phyloP scores from a whole-genome alignment of 345 rosid species.

The Xanthoceras sorbifolium region DNA sequence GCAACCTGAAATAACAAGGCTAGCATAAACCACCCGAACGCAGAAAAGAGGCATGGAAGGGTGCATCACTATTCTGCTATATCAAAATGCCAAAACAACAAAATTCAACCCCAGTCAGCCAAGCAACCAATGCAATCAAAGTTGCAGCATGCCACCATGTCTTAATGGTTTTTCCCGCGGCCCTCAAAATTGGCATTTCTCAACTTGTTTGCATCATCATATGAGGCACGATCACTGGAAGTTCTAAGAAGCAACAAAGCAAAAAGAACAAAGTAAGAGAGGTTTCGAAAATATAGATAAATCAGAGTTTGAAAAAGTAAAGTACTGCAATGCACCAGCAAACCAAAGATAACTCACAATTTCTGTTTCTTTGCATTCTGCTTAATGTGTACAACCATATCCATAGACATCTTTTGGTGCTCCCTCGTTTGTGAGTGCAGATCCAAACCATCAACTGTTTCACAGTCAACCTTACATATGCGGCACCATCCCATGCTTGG shows the following conservation, averaged over 20 bases:
- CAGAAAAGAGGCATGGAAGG: slow-evolving; percentile 39
- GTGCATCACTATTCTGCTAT: slow-evolving; percentile 33
- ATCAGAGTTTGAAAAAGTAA: slow-evolving; percentile 14
- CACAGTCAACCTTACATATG: slow-evolving; percentile 76
- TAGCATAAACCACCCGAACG: slow-evolving; percentile 47
- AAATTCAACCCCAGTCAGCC: slow-evolving; percentile 26
- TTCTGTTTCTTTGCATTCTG: slow-evolving; percentile 75
- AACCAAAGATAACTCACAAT: slow-evolving; percentile 38
- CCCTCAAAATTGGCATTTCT: slow-evolving; percentile 46
- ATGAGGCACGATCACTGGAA: slow-evolving; percentile 38
- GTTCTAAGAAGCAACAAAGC: slow-evolving; percentile 36
- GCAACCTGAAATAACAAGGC: slow-evolving; percentile 54
- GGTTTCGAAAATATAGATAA: not conserved
- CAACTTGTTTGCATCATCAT: slow-evolving; percentile 47
- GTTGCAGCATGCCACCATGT: slow-evolving; percentile 24
- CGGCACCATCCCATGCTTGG: slow-evolving; percentile 76
- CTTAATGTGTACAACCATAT: slow-evolving; percentile 56
- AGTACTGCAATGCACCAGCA: not conserved
- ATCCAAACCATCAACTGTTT: slow-evolving; percentile 71
- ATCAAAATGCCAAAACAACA: slow-evolving; percentile 39
- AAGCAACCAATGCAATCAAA: slow-evolving; percentile 18
- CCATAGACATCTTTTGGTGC: slow-evolving; percentile 76
- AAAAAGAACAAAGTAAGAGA: slow-evolving; percentile 4
- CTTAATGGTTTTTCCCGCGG: slow-evolving; percentile 46
- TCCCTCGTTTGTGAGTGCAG: slow-evolving; percentile 72